A percentile compares a stretch with the other conserved stretches of the same genome.
These are phyloP conservation scores for Hypomontagnella monticulosa DNA, from an alignment of 495 filamentous ascomycete species.

Conservation along the genomic window DNA sequence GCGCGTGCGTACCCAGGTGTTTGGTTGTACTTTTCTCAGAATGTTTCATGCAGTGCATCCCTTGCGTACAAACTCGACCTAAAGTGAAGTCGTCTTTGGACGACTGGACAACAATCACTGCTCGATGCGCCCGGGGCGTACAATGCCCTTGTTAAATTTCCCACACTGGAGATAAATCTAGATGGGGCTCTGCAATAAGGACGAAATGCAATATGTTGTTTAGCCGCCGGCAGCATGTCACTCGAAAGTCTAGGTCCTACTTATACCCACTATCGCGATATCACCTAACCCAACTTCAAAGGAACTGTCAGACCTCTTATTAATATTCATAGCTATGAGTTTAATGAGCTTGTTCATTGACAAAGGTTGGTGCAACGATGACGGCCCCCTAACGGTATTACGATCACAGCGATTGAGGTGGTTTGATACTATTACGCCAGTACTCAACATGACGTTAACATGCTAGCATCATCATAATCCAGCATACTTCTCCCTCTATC, in stretches of 20 bases:
- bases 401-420: too few relatives aligned
- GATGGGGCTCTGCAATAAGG: background rate
- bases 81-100: background rate
- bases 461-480: too few relatives aligned
- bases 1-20: background rate
- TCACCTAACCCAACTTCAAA: constrained; percentile 9
- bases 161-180: background rate
- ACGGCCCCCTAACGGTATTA: background rate
- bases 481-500: too few relatives aligned
- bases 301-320: constrained; percentile 23
- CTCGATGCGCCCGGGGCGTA: background rate
- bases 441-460: too few relatives aligned
- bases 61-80: constrained; percentile 16
- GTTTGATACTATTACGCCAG: too few relatives aligned
- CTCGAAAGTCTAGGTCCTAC: background rate
- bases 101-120: background rate
- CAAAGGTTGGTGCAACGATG: background rate
- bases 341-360: too few relatives aligned
- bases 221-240: constrained; percentile 20
- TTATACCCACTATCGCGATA: background rate
- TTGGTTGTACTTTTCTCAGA: constrained; percentile 22
- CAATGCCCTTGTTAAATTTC: background rate
- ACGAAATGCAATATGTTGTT: constrained; percentile 11
- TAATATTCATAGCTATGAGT: background rate
- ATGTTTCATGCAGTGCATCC: constrained; percentile 22